Evolutionary conservation across 192 early-diverging fungal species (phyloP).

Genomic region (Coemansia asiatica): DNA sequence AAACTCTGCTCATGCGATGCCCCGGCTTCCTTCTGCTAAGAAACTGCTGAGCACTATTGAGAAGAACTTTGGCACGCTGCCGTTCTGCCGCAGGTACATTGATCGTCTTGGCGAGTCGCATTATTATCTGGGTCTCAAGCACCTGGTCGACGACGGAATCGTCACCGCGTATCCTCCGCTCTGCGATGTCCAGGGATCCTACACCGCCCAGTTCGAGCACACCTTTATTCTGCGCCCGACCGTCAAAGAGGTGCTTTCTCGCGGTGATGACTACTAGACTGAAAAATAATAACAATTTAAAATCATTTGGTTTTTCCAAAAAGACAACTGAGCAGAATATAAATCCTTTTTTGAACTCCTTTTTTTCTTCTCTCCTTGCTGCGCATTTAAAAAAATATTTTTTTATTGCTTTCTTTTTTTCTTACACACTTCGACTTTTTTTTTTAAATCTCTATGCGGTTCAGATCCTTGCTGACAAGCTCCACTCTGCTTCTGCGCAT

Average conservation of each 20-base stretch:
- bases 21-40: slow-evolving; percentile 34
- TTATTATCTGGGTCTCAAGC: slow-evolving; percentile 82
- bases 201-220: slow-evolving; percentile 97
- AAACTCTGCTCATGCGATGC: slow-evolving; percentile 22
- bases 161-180: slow-evolving; percentile 89
- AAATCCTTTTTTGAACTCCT: background rate
- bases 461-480: slow-evolving; percentile 32
- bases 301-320: background rate
- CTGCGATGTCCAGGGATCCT: slow-evolving; percentile 77
- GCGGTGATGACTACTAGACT: slow-evolving; percentile 70
- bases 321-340: no score
- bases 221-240: slow-evolving; percentile 88
- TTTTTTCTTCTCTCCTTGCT: background rate
- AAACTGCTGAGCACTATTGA: slow-evolving; percentile 60
- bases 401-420: background rate
- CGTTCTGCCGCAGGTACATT: slow-evolving; percentile 93
- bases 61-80: slow-evolving; percentile 89
- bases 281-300: background rate
- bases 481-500: slow-evolving; percentile 44
- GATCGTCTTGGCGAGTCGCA: slow-evolving; percentile 92
- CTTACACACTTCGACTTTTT: background rate
- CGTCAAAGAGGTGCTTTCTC: slow-evolving; percentile 78
- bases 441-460: slow-evolving; percentile 21
- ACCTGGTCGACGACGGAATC: slow-evolving; percentile 79
- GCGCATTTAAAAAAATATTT: background rate